Evolutionary conservation across 257 asterid species (phyloP), one percentile per base, ranked within the genome.

Genomic region (Cinchona pubescens): DNA sequence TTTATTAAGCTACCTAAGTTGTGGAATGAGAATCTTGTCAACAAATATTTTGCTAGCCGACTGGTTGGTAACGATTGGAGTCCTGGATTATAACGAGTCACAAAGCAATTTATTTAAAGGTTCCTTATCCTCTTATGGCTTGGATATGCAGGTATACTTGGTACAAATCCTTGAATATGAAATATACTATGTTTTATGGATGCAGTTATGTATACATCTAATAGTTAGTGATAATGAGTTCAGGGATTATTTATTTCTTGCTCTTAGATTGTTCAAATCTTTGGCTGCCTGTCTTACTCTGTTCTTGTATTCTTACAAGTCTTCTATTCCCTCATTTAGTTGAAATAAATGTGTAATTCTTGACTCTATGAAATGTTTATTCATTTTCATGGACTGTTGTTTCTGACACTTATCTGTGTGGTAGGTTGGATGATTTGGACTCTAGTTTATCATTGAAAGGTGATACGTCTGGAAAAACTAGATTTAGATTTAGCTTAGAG

Each of bases 341-440:
- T 63, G 5, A 72, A 32, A 11, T 37, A 14, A 14, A 60, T 11
- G n/a, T 48, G 66, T 25, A 32, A 51, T 19, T 38, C n/a, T 48
- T 46, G 68, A 27, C 35, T 23, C 32, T 16, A 29, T 60, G 42
- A 4, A 30, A 55, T 38, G 29, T 32, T 61, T 67, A 73, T 32
- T 66, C 2, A 56, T 11, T 34, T 45, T 63, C 25, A 75, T 65
- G 38, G 68, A 46, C 19, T n/a, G 67, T 73, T 66, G 55, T 70
- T 60, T 76, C n/a, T n/a, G 55, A 34, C 45, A 18, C 58, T 69
- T 65, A 2, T 77, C 76, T 76, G 46, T 75, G 25, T 56, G 72
- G 42, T 75, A 94, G 98, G 86, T 86, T 92, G 83, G 92, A 86
- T 37, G 90, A 90, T 60, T 79, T 81, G 76, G 91, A 85, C 77